Evolutionary conservation across 1,284 basidiomycete genomes (phyloP), one percentile per base, ranked within the genome.

Genomic region (Naganishia cerealis): DNA sequence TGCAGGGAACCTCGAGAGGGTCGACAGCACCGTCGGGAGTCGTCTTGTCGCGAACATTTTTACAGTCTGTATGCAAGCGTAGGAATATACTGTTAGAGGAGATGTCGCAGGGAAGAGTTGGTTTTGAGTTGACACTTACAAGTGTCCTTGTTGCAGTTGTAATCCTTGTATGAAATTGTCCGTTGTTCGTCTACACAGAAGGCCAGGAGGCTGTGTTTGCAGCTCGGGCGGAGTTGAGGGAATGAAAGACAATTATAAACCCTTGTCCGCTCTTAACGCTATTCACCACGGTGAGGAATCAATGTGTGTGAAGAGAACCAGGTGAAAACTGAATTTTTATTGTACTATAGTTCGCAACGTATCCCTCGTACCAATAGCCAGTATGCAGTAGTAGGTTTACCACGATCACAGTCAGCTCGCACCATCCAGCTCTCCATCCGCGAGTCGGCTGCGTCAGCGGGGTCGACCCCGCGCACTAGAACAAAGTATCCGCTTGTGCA

Each of bases 21-120:
- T 42, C n/a, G 53, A 21, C 54, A 66, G 36, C 12, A 66, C 24
- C 13, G 61, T 29, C 10, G 57, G 24, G 26, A 52, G 61, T 63
- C 61, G 21, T 42, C 39, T 50, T 58, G 43, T 57, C 21, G 66
- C 56, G 18, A 63, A 63, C 61, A 63, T 63, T 7, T 50, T 9
- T n/a, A 50, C 21, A 3, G 46, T 24, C 46, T 24, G n/a, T 33
- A 33, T 2, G n/a, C 21, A 24, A 24, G 21, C 5, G n/a, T 9
- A 9, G 46, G 46, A 24, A 50, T 2, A 8, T 24, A 24, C 21
- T 21, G 46, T 50, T 13, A 63, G 21, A 50, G n/a, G 21, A 24
- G 9, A 10, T 3, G 10, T 15, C 9, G 24, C 4, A 26, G 12
- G 29, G 21, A 63, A 10, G 18, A n/a, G n/a, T 38, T 29, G 21